phyloP scores from a whole-genome alignment of 352 stramenopile species.

The Pythium guiyangense region DNA sequence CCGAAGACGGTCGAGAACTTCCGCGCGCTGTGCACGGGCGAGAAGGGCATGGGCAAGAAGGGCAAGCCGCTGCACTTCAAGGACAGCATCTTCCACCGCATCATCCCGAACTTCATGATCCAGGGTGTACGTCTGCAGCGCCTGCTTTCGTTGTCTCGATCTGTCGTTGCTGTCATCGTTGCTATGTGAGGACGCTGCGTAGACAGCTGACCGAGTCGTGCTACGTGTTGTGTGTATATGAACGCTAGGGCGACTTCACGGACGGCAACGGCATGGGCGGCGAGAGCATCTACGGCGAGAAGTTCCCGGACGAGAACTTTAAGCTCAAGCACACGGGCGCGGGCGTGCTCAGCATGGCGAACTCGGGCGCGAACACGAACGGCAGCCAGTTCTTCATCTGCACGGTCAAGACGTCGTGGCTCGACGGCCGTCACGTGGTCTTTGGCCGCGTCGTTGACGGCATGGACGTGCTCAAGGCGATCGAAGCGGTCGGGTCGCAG shows the following conservation, averaged over 20 bases:
- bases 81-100: too few relatives aligned
- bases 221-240: background rate
- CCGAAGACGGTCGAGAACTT: slow-evolving; percentile 97
- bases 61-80: too few relatives aligned
- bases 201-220: too few relatives aligned
- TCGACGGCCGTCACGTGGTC: too few relatives aligned
- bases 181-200: too few relatives aligned
- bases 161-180: too few relatives aligned
- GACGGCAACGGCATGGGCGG: slow-evolving; percentile 93
- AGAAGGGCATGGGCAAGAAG: too few relatives aligned
- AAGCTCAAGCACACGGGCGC: too few relatives aligned
- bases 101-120: slow-evolving; percentile 93
- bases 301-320: slow-evolving; percentile 99
- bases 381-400: slow-evolving; percentile 98
- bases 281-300: slow-evolving; percentile 92
- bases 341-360: slow-evolving; percentile 80
- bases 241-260: slow-evolving; percentile 97
- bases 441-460: slow-evolving; percentile 95
- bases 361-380: slow-evolving; percentile 89
- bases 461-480: slow-evolving; percentile 94
- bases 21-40: slow-evolving; percentile 96
- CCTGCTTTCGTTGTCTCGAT: too few relatives aligned
- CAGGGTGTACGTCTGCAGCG: slow-evolving; percentile 78
- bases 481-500: slow-evolving; percentile 93
- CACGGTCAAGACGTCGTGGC: slow-evolving; percentile 89